Evolutionary conservation across 441 rosid species (phyloP).

Genomic region (Cnidoscolus chayamansa): DNA sequence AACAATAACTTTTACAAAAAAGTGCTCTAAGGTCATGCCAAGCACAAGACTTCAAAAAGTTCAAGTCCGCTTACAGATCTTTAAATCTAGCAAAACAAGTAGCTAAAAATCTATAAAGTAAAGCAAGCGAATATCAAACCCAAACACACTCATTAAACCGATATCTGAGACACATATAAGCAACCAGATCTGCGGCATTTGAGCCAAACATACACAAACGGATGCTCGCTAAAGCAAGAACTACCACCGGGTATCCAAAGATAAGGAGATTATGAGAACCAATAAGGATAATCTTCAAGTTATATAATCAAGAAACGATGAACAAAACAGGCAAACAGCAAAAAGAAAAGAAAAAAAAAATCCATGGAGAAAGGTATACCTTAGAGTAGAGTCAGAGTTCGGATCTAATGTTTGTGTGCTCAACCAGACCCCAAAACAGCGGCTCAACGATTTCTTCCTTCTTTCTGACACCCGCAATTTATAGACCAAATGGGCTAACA

Average conservation of each 20-base stretch:
- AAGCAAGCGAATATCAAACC: background rate
- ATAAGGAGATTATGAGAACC: background rate
- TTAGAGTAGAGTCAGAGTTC: constrained; percentile 9
- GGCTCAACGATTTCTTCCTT: background rate
- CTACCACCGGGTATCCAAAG: background rate
- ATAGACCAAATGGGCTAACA: constrained; percentile 22
- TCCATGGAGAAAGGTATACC: constrained; percentile 13
- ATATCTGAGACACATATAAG: background rate
- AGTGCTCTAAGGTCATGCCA: background rate
- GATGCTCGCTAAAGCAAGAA: background rate
- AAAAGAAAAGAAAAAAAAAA: background rate
- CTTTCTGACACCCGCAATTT: constrained; percentile 22
- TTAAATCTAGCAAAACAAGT: background rate
- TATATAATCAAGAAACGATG: background rate
- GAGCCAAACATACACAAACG: background rate
- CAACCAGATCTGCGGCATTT: constrained; percentile 31
- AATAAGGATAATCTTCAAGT: background rate
- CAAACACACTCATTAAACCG: background rate
- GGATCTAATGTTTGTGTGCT: constrained; percentile 23
- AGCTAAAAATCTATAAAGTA: background rate
- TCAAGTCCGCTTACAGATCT: background rate
- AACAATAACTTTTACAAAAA: background rate
- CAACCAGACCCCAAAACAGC: constrained; percentile 21
- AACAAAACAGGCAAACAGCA: background rate
- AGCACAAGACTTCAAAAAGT: background rate